Evolutionary conservation across 352 stramenopile species (phyloP).

Genomic region (Pythium insidiosum): DNA sequence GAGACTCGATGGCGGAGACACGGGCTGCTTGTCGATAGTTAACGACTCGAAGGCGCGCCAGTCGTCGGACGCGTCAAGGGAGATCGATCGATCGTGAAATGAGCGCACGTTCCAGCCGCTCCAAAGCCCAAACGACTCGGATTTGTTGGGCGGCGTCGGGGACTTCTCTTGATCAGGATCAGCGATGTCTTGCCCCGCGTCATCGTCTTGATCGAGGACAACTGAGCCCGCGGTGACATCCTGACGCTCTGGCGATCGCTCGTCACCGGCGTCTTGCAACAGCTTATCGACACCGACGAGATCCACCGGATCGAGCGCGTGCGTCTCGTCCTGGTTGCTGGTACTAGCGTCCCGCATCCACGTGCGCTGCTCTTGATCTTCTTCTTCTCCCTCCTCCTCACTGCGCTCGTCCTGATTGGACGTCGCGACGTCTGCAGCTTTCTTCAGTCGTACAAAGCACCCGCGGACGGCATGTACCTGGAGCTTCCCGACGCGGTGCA

Average conservation of each 20-base stretch:
- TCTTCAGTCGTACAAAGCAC: not conserved
- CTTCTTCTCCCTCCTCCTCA: not conserved
- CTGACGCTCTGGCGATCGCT: no score
- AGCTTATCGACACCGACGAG: no score
- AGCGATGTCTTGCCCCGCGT: no score
- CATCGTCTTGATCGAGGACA: not conserved
- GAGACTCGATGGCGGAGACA: slow-evolving; percentile 8
- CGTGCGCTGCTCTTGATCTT: no score
- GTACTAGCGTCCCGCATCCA: no score
- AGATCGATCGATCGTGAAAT: no score
- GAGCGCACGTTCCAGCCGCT: slow-evolving; percentile 26
- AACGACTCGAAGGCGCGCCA: slow-evolving; percentile 29
- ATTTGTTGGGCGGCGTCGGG: slow-evolving; percentile 11
- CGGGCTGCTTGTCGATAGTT: slow-evolving; percentile 23
- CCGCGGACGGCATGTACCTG: slow-evolving; percentile 21
- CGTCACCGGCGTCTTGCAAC: not conserved
- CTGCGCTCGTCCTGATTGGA: not conserved
- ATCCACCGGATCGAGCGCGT: no score
- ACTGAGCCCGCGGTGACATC: not conserved
- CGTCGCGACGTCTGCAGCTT: not conserved
- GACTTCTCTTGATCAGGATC: slow-evolving; percentile 21
- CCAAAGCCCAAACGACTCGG: slow-evolving; percentile 26
- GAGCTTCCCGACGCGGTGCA: slow-evolving; percentile 33
- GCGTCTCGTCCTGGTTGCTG: not conserved
- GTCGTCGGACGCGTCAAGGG: slow-evolving; percentile 5